Conservation (phyloP, 345 rosid species). For the Populus euphratica region DNA sequence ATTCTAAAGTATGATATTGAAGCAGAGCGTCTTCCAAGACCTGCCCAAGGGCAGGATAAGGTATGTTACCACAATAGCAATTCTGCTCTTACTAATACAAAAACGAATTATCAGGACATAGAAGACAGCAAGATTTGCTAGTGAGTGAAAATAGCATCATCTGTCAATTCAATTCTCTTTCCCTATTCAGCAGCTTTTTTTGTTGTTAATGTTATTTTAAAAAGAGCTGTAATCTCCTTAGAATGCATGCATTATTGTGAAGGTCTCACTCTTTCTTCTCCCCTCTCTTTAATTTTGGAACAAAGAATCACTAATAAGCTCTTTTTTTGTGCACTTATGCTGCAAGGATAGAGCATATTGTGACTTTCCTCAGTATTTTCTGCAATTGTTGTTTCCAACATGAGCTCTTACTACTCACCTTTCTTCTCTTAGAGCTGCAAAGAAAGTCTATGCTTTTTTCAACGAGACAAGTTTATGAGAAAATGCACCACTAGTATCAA, state of each 20-base stretch:
- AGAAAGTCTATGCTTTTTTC: too few species aligned
- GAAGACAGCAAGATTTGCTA: neutral
- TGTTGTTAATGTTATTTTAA: neutral
- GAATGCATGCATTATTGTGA: neutral
- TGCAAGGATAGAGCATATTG: neutral
- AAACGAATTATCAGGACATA: neutral
- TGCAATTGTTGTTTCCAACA: neutral
- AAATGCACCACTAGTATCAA: neutral
- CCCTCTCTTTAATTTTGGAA: neutral
- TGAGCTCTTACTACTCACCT: neutral
- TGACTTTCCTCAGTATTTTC: neutral
- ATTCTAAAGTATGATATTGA: slow-evolving; percentile 87
- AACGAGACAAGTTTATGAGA: too few species aligned
- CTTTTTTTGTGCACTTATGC: neutral
- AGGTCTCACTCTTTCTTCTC: neutral
- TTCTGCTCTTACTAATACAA: neutral
- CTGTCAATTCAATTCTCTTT: neutral
- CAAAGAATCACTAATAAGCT: neutral
- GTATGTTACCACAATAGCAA: slow-evolving; percentile 23
- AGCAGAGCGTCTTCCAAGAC: slow-evolving; percentile 83
- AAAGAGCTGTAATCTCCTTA: neutral
- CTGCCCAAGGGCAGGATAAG: slow-evolving; percentile 82
- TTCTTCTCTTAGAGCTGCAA: neutral
- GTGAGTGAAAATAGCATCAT: neutral
- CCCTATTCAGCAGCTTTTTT: neutral